Evolutionary conservation across 139 green algal genomes (phyloP).

Genomic region (Yamagishiella unicocca): DNA sequence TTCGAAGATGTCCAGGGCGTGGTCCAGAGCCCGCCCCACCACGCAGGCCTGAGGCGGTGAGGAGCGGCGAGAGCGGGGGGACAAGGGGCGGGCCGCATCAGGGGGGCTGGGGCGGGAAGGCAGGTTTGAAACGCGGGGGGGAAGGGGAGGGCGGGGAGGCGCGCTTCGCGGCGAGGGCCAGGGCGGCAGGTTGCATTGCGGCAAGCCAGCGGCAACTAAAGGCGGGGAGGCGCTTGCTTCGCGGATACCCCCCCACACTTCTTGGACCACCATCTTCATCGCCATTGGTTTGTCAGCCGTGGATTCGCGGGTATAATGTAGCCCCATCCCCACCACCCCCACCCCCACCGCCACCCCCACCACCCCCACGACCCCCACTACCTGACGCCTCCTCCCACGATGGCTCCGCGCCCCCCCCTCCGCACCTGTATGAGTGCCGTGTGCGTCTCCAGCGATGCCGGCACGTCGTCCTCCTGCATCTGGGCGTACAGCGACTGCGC

Average conservation of each 20-base stretch:
- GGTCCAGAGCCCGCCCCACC: slow-evolving; percentile 45
- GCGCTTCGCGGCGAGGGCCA: too few species aligned
- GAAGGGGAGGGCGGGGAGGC: not conserved
- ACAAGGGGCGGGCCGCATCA: not conserved
- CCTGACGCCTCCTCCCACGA: not conserved
- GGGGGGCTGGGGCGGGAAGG: too few species aligned
- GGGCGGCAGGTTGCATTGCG: not conserved
- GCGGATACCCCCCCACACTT: too few species aligned
- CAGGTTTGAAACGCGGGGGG: too few species aligned
- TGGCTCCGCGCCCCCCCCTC: not conserved
- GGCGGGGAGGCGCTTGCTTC: not conserved
- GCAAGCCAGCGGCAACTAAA: not conserved
- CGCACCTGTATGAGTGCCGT: slow-evolving; percentile 53
- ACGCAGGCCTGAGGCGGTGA: slow-evolving; percentile 47
- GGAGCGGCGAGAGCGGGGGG: not conserved
- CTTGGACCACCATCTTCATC: too few species aligned
- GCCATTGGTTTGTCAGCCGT: too few species aligned
- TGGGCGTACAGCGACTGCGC: slow-evolving; percentile 48
- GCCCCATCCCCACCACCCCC: too few species aligned
- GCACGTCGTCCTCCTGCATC: slow-evolving; percentile 48
- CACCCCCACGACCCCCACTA: too few species aligned
- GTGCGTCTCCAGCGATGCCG: slow-evolving; percentile 41
- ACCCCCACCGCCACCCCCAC: too few species aligned
- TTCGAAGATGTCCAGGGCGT: slow-evolving; percentile 62
- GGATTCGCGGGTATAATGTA: too few species aligned